Evolutionary conservation across 2,329 filamentous ascomycete species (phyloP).

Genomic region (Echinosphaeria canescens): DNA sequence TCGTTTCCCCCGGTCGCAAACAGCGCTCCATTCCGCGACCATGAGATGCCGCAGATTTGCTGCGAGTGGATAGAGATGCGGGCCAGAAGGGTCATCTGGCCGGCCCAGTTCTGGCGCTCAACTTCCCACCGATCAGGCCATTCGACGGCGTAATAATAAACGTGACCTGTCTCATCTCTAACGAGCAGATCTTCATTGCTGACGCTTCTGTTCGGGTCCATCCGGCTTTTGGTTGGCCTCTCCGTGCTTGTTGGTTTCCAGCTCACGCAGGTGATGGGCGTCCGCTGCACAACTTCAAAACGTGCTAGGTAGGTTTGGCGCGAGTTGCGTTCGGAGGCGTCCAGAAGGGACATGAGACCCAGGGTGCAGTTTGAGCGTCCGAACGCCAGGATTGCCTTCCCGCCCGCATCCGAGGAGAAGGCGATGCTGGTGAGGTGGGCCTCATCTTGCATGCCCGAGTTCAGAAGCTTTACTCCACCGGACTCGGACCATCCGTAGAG

Average conservation of each 20-base stretch:
- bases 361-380: conserved; percentile 61
- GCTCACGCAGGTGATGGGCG: conserved; percentile 55
- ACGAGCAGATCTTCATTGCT: conserved; percentile 68
- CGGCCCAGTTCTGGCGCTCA: conserved; percentile 45
- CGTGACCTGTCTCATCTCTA: conserved; percentile 60
- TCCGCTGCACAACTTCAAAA: conserved; percentile 53
- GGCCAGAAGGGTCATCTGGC: conserved; percentile 56
- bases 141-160: conserved; percentile 81
- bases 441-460: conserved; percentile 20
- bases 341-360: conserved; percentile 56
- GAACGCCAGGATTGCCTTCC: conserved; percentile 63
- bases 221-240: too few species aligned
- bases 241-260: conserved; percentile 47
- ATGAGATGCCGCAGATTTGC: conserved; percentile 68
- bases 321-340: conserved; percentile 12
- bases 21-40: conserved; percentile 35
- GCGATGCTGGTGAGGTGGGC: conserved; percentile 61
- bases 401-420: conserved; percentile 64
- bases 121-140: conserved; percentile 52
- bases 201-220: conserved; percentile 25
- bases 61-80: conserved; percentile 63
- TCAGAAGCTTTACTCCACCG: conserved; percentile 37
- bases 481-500: conserved; percentile 82
- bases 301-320: conserved; percentile 30
- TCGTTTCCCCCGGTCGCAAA: conserved; percentile 90